phyloP scores from a whole-genome alignment of 352 stramenopile species.

The Pythium sp. region DNA sequence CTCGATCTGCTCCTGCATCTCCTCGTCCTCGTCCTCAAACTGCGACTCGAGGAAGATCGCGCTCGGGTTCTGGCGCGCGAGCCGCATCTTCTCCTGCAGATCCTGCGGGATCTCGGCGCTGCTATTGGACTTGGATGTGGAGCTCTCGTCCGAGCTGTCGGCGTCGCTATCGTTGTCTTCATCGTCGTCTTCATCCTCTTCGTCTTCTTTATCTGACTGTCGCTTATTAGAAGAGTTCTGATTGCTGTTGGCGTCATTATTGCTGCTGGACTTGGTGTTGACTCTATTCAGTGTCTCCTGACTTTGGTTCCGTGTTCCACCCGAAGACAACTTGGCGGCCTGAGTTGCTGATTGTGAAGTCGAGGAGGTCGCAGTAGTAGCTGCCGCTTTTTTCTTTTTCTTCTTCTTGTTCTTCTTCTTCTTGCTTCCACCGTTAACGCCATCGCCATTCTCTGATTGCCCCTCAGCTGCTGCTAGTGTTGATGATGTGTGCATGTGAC shows the following conservation, averaged over 20 bases:
- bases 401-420: slow-evolving; percentile 73
- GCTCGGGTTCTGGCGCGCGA: slow-evolving; percentile 68
- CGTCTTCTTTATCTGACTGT: slow-evolving; percentile 21
- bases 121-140: slow-evolving; percentile 1
- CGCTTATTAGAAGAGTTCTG: neutral
- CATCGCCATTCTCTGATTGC: slow-evolving; percentile 11
- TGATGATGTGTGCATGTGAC: slow-evolving; percentile 9
- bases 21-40: slow-evolving; percentile 82
- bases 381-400: slow-evolving; percentile 60
- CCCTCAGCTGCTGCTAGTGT: slow-evolving; percentile 14
- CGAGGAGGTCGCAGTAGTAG: neutral
- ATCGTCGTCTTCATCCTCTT: slow-evolving; percentile 18
- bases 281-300: slow-evolving; percentile 10
- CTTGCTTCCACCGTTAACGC: slow-evolving; percentile 21
- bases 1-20: slow-evolving; percentile 72
- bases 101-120: slow-evolving; percentile 22
- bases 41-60: slow-evolving; percentile 79
- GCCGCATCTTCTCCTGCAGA: slow-evolving; percentile 61
- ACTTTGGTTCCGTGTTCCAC: neutral
- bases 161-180: slow-evolving; percentile 11
- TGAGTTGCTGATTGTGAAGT: neutral
- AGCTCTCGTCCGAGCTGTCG: slow-evolving; percentile 10
- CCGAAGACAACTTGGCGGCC: neutral
- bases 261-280: neutral
- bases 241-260: neutral